These are phyloP conservation scores for Colletotrichum noveboracense DNA, from an alignment of 2,329 filamentous ascomycete species.

Conservation along the genomic window DNA sequence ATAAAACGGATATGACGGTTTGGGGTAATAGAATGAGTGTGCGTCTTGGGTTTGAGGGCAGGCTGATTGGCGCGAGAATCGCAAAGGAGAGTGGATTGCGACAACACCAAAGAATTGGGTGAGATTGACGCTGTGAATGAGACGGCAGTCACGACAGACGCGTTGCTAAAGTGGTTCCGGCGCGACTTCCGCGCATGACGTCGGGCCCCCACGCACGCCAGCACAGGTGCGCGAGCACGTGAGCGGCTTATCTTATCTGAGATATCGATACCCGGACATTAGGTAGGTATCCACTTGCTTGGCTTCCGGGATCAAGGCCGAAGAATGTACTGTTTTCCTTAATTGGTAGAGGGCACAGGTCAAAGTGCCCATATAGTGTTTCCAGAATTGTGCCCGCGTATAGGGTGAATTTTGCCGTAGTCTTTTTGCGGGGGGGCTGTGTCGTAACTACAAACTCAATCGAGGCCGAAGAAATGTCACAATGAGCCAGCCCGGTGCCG, in stretches of 20 bases:
- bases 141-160: neutral
- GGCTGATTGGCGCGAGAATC: neutral
- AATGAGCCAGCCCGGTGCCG: neutral
- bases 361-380: no score
- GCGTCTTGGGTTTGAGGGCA: neutral
- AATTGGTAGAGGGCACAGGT: no score
- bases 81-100: neutral
- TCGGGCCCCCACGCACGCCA: neutral
- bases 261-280: neutral
- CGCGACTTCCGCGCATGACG: slow-evolving; percentile 7
- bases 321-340: no score
- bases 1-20: neutral
- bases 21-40: neutral
- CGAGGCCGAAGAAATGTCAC: neutral
- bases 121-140: neutral
- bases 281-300: neutral
- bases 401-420: no score
- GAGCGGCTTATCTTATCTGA: neutral
- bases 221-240: slow-evolving; percentile 7
- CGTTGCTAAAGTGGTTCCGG: slow-evolving; percentile 10
- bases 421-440: no score
- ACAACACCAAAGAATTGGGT: neutral
- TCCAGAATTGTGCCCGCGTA: no score
- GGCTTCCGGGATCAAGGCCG: neutral
- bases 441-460: neutral